Conservation (phyloP, 371 early-diverging fungal genomes). For the Mortierella sp. region DNA sequence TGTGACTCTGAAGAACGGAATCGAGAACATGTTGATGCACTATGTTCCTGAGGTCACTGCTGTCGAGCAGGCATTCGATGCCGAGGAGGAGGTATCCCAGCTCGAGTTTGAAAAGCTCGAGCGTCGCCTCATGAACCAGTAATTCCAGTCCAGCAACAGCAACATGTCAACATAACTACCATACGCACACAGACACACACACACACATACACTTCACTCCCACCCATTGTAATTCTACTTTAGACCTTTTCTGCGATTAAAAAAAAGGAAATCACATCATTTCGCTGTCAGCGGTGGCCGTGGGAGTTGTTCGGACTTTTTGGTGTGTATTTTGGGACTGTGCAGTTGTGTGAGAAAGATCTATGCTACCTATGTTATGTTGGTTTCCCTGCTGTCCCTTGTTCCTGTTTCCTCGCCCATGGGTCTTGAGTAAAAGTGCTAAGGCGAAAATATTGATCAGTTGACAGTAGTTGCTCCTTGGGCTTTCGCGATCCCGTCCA, state of each 20-base stretch:
- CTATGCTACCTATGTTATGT: slow-evolving; percentile 2
- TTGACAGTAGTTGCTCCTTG: not conserved
- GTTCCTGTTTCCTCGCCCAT: not conserved
- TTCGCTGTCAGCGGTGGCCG: not conserved
- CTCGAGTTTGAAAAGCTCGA: slow-evolving; percentile 58
- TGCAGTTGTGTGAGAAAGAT: not conserved
- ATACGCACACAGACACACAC: not conserved
- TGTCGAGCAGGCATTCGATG: slow-evolving; percentile 87
- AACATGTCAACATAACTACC: not conserved
- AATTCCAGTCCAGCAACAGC: slow-evolving; percentile 30
- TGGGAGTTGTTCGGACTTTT: not conserved
- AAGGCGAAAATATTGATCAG: not conserved
- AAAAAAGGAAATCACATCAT: not conserved
- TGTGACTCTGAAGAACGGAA: slow-evolving; percentile 96
- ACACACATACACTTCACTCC: not conserved
- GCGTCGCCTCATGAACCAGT: slow-evolving; percentile 57
- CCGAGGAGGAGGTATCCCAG: slow-evolving; percentile 49
- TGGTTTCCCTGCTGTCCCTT: not conserved
- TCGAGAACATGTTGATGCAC: slow-evolving; percentile 98
- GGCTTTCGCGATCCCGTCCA: not conserved
- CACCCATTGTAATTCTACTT: slow-evolving; percentile 14
- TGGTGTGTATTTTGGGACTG: not conserved
- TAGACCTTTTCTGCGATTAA: not conserved
- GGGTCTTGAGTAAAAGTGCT: not conserved
- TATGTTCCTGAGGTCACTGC: slow-evolving; percentile 96